Percentiles rank a stretch among this genome's conserved stretches.
Conservation (phyloP, 176 grass and related monocot species). For the bread wheat (Triticum aestivum) region DNA sequence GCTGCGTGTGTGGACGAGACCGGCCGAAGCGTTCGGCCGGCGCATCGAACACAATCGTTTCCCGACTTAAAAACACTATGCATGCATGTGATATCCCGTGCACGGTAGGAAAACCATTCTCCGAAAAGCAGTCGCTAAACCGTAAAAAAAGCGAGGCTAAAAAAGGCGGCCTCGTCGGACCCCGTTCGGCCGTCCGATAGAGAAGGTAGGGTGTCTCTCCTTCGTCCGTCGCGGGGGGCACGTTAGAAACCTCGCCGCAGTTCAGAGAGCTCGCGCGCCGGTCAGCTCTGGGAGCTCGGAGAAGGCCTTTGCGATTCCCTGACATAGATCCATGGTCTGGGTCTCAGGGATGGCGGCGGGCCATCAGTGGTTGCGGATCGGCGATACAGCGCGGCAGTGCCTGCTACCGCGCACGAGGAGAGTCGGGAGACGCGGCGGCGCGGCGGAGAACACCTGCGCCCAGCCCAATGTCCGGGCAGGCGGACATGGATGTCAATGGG, state of each 20-base stretch:
- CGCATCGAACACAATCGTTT: too few species aligned
- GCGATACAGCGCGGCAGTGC: not conserved
- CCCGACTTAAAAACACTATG: too few species aligned
- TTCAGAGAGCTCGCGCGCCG: not conserved
- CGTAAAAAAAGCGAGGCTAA: too few species aligned
- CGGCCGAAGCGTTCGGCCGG: too few species aligned
- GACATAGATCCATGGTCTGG: not conserved
- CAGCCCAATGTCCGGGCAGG: not conserved
- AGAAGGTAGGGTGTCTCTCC: too few species aligned
- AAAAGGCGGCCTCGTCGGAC: not conserved
- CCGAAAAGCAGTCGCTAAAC: too few species aligned
- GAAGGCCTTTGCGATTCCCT: not conserved
- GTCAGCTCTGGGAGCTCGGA: not conserved
- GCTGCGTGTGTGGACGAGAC: too few species aligned
- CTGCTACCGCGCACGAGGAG: not conserved
- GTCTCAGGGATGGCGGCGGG: not conserved
- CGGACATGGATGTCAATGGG: too few species aligned
- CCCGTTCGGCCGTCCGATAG: not conserved
- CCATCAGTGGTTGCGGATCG: too few species aligned
- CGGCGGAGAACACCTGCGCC: not conserved
- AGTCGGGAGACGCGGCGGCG: not conserved
- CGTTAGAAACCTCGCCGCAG: not conserved
- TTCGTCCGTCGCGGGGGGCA: not conserved
- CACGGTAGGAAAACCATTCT: too few species aligned
- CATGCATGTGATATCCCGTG: too few species aligned